These are phyloP conservation scores for Fraxinus albicans DNA, from an alignment of 305 asterid species.

Conservation along the genomic window DNA sequence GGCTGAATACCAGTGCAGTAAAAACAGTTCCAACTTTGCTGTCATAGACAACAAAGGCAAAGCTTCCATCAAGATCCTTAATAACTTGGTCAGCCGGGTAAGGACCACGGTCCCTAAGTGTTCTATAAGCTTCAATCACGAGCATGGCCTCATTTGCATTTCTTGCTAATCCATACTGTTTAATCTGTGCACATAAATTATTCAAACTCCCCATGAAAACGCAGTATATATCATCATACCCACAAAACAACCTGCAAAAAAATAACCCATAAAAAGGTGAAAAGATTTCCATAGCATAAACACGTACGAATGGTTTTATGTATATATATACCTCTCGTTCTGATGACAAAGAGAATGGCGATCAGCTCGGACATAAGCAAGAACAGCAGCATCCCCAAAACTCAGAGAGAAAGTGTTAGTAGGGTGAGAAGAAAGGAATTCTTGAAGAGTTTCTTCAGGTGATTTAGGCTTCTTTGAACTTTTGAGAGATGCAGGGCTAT, in stretches of 20 bases:
- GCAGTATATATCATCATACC: conserved; percentile 67
- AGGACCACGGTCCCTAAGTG: conserved; percentile 81
- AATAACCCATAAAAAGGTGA: not conserved
- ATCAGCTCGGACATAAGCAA: conserved; percentile 54
- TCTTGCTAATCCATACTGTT: conserved; percentile 67
- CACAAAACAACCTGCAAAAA: conserved; percentile 57
- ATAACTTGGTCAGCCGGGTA: conserved; percentile 86
- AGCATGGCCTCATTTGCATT: conserved; percentile 73
- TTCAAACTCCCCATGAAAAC: conserved; percentile 72
- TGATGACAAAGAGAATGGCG: conserved; percentile 22
- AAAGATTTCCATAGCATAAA: not conserved
- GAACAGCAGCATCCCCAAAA: conserved; percentile 68
- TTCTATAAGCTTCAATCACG: conserved; percentile 74
- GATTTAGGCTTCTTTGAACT: conserved; percentile 38
- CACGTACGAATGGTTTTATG: not conserved
- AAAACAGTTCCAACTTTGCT: conserved; percentile 65
- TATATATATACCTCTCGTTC: conserved; percentile 35
- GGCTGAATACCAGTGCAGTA: conserved; percentile 55
- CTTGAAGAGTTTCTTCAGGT: conserved; percentile 54
- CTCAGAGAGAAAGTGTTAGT: conserved; percentile 42
- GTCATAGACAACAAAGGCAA: conserved; percentile 79
- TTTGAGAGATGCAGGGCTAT: conserved; percentile 57
- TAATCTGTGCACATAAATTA: conserved; percentile 62
- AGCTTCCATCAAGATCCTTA: conserved; percentile 79
- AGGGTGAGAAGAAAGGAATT: conserved; percentile 49